phyloP scores from a whole-genome alignment of 176 grass and related monocot species.

The Zea luxurians region DNA sequence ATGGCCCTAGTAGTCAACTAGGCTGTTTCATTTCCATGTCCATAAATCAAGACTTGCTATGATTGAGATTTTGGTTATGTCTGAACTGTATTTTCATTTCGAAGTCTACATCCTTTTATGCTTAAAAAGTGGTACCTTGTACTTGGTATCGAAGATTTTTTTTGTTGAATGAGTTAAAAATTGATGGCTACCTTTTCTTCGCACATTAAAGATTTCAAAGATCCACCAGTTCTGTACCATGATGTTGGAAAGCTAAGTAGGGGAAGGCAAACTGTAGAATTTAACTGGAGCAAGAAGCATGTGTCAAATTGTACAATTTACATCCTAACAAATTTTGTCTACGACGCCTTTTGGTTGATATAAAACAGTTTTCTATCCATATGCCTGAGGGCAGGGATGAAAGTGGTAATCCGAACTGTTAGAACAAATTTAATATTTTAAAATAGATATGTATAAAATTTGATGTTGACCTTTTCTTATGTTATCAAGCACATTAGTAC shows the following conservation, averaged over 20 bases:
- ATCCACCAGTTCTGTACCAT: neutral
- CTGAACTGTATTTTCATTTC: neutral
- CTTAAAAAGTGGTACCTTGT: neutral
- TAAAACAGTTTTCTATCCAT: neutral
- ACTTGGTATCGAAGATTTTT: neutral
- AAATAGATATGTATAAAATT: too few species aligned
- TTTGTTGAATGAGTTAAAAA: constrained; percentile 13
- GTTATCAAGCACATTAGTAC: too few species aligned
- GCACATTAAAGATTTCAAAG: neutral
- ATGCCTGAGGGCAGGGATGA: neutral
- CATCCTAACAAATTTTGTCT: neutral
- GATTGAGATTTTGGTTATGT: neutral
- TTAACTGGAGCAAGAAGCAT: constrained; percentile 14
- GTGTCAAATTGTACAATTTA: neutral
- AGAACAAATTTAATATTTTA: too few species aligned
- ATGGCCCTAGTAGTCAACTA: constrained; percentile 24
- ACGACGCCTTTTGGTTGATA: neutral
- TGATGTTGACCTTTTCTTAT: too few species aligned
- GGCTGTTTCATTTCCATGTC: neutral
- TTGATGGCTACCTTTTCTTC: constrained; percentile 15
- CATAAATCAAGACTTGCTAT: neutral
- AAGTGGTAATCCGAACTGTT: too few species aligned
- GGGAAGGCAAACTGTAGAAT: constrained; percentile 2
- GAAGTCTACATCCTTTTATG: neutral
- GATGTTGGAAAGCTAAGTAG: constrained; percentile 5